phyloP scores from a whole-genome alignment of 495 filamentous ascomycete genomes.

The Lasiosphaeria ovina region DNA sequence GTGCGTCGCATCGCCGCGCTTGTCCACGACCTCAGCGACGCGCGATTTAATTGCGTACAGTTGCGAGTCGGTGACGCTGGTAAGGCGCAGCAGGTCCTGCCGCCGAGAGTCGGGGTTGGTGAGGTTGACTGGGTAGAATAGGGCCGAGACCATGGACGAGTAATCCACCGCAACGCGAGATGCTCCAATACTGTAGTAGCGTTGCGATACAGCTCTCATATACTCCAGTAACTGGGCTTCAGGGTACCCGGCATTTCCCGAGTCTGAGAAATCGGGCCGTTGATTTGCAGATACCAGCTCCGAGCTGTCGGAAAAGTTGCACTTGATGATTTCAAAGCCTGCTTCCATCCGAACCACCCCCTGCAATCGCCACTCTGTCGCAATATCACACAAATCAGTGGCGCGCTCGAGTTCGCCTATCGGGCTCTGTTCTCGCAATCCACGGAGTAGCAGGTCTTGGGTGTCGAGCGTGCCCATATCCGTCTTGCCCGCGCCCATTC shows the following conservation, averaged over 20 bases:
- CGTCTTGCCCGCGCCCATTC: slow-evolving; percentile 59
- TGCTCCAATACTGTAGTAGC: slow-evolving; percentile 59
- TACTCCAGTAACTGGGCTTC: background rate
- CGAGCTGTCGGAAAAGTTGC: slow-evolving; percentile 48
- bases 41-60: slow-evolving; percentile 44
- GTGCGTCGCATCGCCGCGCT: slow-evolving; percentile 14
- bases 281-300: slow-evolving; percentile 19
- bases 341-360: slow-evolving; percentile 66
- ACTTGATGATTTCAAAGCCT: slow-evolving; percentile 70
- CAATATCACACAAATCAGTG: slow-evolving; percentile 48
- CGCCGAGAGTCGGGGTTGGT: slow-evolving; percentile 43
- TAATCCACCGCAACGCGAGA: slow-evolving; percentile 57
- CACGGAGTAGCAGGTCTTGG: slow-evolving; percentile 54
- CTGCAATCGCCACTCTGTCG: slow-evolving; percentile 52
- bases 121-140: slow-evolving; percentile 54
- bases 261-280: slow-evolving; percentile 8
- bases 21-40: slow-evolving; percentile 40
- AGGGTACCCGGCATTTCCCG: background rate
- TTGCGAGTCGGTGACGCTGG: slow-evolving; percentile 33
- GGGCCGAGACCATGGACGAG: slow-evolving; percentile 59
- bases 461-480: slow-evolving; percentile 59
- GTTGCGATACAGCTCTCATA: slow-evolving; percentile 43
- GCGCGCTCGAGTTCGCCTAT: slow-evolving; percentile 47
- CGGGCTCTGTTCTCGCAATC: background rate
- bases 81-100: slow-evolving; percentile 46